Conservation (phyloP, 352 stramenopile genomes). For the Peronospora destructor region DNA sequence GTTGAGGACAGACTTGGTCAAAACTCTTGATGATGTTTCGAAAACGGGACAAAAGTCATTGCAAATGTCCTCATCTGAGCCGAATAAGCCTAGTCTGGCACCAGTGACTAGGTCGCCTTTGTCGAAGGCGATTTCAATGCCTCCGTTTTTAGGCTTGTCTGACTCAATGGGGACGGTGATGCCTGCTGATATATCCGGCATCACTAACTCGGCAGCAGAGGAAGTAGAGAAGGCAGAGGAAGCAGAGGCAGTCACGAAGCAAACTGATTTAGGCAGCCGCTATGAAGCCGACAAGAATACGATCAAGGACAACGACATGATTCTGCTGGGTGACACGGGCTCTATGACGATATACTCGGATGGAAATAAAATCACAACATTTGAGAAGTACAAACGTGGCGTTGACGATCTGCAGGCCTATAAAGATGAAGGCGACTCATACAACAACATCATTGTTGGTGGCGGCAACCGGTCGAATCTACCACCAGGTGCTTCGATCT, state of each 20-base stretch:
- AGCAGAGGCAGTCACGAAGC: slow-evolving; percentile 23
- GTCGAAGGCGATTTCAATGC: slow-evolving; percentile 11
- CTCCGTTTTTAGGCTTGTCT: slow-evolving; percentile 13
- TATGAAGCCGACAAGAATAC: slow-evolving; percentile 14
- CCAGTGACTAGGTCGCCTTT: slow-evolving; percentile 17
- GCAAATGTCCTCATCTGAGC: slow-evolving; percentile 3
- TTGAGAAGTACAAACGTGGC: slow-evolving; percentile 33
- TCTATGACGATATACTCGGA: slow-evolving; percentile 33
- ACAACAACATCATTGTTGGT: slow-evolving; percentile 37
- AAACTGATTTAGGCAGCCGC: slow-evolving; percentile 18
- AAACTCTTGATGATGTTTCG: slow-evolving; percentile 11
- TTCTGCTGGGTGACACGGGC: slow-evolving; percentile 25
- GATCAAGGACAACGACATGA: slow-evolving; percentile 21
- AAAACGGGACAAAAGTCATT: slow-evolving; percentile 16
- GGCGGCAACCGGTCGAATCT: slow-evolving; percentile 44
- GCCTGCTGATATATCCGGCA: slow-evolving; percentile 22
- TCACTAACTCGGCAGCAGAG: slow-evolving; percentile 26
- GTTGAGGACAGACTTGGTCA: slow-evolving; percentile 4
- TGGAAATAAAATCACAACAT: slow-evolving; percentile 31
- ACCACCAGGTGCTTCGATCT: slow-evolving; percentile 50
- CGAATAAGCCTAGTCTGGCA: slow-evolving; percentile 16
- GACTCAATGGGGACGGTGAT: slow-evolving; percentile 30
- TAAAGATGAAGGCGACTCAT: slow-evolving; percentile 21
- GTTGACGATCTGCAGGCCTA: slow-evolving; percentile 10
- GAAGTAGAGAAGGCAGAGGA: slow-evolving; percentile 11